phyloP scores from a whole-genome alignment of 2,329 filamentous ascomycete species.

The Colletotrichum eleusines region DNA sequence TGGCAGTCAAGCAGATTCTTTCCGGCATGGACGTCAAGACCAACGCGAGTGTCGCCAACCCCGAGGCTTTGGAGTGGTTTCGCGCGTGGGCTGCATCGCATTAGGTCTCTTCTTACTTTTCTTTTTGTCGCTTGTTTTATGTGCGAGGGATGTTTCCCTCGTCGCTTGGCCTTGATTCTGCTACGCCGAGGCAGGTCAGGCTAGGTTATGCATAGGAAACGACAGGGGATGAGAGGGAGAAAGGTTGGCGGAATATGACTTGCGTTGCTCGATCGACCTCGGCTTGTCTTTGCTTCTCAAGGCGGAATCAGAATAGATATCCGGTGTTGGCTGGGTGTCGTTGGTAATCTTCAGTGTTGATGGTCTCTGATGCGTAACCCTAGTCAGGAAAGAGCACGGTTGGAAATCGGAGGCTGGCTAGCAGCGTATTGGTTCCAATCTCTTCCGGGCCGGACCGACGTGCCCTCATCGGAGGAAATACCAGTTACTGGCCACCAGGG shows the following conservation, averaged over 20 bases:
- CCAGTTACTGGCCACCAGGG: not conserved
- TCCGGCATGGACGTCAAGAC: constrained; percentile 89
- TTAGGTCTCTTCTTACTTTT: constrained; percentile 38
- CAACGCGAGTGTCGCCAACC: constrained; percentile 93
- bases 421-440: not conserved
- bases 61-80: constrained; percentile 90
- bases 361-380: not conserved
- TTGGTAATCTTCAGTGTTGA: not conserved
- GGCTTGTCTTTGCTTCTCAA: not conserved
- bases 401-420: not conserved
- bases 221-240: not conserved
- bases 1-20: constrained; percentile 95
- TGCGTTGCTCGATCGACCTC: not conserved
- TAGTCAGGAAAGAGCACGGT: not conserved
- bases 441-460: constrained; percentile 1
- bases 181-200: not conserved
- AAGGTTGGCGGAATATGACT: not conserved
- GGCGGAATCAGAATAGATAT: not conserved
- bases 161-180: not conserved
- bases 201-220: not conserved
- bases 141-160: not conserved
- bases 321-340: not conserved
- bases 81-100: constrained; percentile 76
- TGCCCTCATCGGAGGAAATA: constrained; percentile 3
- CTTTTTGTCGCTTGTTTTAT: not conserved